Conservation (phyloP, 2,329 filamentous ascomycete genomes). For the Arthrobotrys pseudoclavata region DNA sequence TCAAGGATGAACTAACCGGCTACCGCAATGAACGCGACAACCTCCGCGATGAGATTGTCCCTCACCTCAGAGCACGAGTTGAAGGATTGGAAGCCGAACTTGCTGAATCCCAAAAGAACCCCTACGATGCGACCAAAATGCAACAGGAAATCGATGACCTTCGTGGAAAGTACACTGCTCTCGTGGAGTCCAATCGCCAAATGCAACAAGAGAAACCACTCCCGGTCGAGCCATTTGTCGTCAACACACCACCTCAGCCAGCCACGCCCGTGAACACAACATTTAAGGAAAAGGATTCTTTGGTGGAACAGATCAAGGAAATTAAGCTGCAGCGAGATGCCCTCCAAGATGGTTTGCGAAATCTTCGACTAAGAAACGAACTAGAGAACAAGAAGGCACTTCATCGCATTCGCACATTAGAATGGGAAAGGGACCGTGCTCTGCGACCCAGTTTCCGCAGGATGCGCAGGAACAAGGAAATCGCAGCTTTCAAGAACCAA, state of each 20-base stretch:
- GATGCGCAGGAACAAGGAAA: slow-evolving; percentile 85
- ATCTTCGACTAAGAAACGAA: slow-evolving; percentile 85
- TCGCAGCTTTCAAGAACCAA: slow-evolving; percentile 82
- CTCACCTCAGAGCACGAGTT: slow-evolving; percentile 80
- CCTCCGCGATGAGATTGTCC: slow-evolving; percentile 87
- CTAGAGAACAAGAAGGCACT: slow-evolving; percentile 85
- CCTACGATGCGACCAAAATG: slow-evolving; percentile 85
- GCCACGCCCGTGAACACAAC: slow-evolving; percentile 67
- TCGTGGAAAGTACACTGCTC: slow-evolving; percentile 75
- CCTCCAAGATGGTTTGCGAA: slow-evolving; percentile 86
- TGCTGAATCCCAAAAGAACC: slow-evolving; percentile 78
- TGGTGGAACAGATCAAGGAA: slow-evolving; percentile 87
- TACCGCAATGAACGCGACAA: slow-evolving; percentile 91
- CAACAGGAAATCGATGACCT: slow-evolving; percentile 85
- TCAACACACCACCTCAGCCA: slow-evolving; percentile 64
- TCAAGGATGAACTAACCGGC: slow-evolving; percentile 84
- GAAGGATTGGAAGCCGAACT: slow-evolving; percentile 83
- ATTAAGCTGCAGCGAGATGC: slow-evolving; percentile 94
- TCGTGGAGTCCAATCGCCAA: slow-evolving; percentile 65
- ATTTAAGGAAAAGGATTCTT: slow-evolving; percentile 73
- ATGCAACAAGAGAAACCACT: slow-evolving; percentile 67
- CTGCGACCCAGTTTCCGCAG: slow-evolving; percentile 77
- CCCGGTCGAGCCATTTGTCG: slow-evolving; percentile 73
- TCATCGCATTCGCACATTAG: slow-evolving; percentile 82
- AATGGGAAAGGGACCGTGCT: slow-evolving; percentile 82